phyloP scores from a whole-genome alignment of 2,329 filamentous ascomycete species.

The Amylocarpus encephaloides region DNA sequence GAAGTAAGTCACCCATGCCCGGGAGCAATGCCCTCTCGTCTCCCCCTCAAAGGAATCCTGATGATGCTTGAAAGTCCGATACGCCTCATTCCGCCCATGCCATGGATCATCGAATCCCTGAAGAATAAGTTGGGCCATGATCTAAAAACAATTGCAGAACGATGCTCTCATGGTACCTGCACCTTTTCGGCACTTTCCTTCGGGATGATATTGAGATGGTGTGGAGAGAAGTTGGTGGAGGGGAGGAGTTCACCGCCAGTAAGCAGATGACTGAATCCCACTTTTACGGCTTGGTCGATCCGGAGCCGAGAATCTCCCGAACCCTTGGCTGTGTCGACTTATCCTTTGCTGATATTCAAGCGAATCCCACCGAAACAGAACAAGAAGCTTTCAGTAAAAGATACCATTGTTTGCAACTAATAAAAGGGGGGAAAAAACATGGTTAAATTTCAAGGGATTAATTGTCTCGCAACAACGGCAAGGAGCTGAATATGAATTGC shows the following conservation, averaged over 20 bases:
- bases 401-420: no score
- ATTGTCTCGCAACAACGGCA: no score
- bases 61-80: not conserved
- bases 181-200: not conserved
- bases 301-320: not conserved
- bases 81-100: not conserved
- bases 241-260: not conserved
- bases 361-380: no score
- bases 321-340: no score
- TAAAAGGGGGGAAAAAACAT: no score
- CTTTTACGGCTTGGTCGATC: not conserved
- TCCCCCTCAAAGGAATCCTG: not conserved
- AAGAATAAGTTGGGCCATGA: constrained; percentile 1
- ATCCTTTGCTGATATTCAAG: no score
- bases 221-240: no score
- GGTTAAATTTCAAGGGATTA: no score
- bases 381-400: no score
- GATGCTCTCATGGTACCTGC: not conserved
- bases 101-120: not conserved
- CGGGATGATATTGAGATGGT: not conserved
- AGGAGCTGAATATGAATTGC: no score
- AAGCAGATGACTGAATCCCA: not conserved
- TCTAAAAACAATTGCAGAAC: not conserved
- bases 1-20: not conserved
- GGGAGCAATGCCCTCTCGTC: not conserved